phyloP scores from a whole-genome alignment of 305 asterid genomes.

The Fraxinus greggii region DNA sequence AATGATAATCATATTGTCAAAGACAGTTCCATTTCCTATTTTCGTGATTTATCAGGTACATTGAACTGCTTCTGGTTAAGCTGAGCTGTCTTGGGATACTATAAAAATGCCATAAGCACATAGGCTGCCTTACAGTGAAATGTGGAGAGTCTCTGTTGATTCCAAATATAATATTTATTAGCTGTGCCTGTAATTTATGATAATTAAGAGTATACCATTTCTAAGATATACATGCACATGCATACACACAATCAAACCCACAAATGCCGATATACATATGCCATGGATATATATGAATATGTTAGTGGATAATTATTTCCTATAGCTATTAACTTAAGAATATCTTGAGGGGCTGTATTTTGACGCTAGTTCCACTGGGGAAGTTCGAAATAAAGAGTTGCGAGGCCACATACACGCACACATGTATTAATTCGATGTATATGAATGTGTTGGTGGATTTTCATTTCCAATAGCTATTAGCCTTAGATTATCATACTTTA shows the following conservation, averaged over 20 bases:
- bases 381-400: neutral
- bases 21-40: neutral
- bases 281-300: neutral
- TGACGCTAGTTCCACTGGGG: neutral
- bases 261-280: neutral
- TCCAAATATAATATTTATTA: neutral
- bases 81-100: neutral
- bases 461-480: neutral
- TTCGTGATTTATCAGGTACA: neutral
- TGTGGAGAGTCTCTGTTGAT: neutral
- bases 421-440: neutral
- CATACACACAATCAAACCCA: neutral
- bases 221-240: neutral
- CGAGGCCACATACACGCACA: neutral
- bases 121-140: neutral
- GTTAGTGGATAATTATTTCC: neutral
- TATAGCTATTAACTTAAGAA: neutral
- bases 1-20: neutral
- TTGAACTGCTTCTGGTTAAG: neutral
- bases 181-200: neutral
- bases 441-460: neutral
- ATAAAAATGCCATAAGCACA: neutral
- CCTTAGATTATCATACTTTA: neutral
- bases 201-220: neutral
- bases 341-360: neutral